A percentile compares a stretch with the other conserved stretches of the same genome.
Conservation (phyloP, 495 filamentous ascomycete genomes). For the Sabuloglossum arenarium region DNA sequence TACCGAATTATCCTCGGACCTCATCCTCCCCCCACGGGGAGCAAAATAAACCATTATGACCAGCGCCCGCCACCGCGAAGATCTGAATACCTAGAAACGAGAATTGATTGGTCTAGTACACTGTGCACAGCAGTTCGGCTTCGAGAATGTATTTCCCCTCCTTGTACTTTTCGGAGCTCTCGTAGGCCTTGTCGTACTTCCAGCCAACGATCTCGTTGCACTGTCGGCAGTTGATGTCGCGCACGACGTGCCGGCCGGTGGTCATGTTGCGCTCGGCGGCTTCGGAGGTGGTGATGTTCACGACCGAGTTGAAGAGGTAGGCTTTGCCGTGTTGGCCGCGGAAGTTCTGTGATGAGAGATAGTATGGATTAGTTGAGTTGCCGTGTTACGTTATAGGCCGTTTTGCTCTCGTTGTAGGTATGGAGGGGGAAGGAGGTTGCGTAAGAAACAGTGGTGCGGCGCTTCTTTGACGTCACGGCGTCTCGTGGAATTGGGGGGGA, state of each 20-base stretch:
- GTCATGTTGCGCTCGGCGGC: conserved; percentile 94
- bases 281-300: conserved; percentile 66
- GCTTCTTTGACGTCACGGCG: too few relatives aligned
- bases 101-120: conserved; percentile 25
- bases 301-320: conserved; percentile 84
- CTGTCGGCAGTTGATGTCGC: conserved; percentile 75
- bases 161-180: conserved; percentile 87
- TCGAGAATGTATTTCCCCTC: conserved; percentile 96
- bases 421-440: too few relatives aligned
- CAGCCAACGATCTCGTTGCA: conserved; percentile 87
- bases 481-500: too few relatives aligned
- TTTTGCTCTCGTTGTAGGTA: too few relatives aligned
- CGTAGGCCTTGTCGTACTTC: conserved; percentile 98
- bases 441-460: neutral
- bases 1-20: neutral
- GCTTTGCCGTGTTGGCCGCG: conserved; percentile 97
- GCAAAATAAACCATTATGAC: too few relatives aligned
- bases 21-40: too few relatives aligned
- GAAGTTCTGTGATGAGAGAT: conserved; percentile 52
- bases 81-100: too few relatives aligned
- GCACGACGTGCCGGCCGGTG: conserved; percentile 83
- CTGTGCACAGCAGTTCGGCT: conserved; percentile 69
- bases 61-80: neutral
- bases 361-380: conserved; percentile 1
- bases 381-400: too few relatives aligned